These are phyloP conservation scores for Fonsecaea multimorphosa DNA, from an alignment of 2,329 filamentous ascomycete species.

Conservation along the genomic window DNA sequence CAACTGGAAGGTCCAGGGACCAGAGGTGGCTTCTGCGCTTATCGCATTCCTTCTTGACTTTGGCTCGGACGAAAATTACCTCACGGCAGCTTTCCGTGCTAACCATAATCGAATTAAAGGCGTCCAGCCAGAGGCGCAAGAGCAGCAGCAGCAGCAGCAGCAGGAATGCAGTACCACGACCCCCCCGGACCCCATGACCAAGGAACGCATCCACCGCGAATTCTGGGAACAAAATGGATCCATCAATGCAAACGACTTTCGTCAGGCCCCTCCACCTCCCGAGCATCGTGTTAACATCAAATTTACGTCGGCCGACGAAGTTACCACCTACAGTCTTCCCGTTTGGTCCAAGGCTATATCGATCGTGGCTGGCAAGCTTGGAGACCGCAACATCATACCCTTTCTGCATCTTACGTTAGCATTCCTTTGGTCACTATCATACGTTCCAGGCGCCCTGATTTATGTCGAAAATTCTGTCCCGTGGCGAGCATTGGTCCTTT, in stretches of 20 bases:
- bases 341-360: constrained; percentile 52
- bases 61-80: constrained; percentile 49
- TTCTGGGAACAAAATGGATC: constrained; percentile 34
- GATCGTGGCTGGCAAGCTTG: constrained; percentile 54
- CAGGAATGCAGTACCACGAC: background rate
- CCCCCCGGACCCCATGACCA: constrained; percentile 23
- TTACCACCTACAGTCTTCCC: constrained; percentile 47
- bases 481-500: constrained; percentile 58
- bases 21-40: constrained; percentile 62
- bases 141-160: background rate
- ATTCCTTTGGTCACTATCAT: constrained; percentile 56
- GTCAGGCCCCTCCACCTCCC: constrained; percentile 21
- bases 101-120: constrained; percentile 26
- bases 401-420: constrained; percentile 62
- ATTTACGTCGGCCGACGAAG: constrained; percentile 38
- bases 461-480: constrained; percentile 54
- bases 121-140: constrained; percentile 16
- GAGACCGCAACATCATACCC: constrained; percentile 60
- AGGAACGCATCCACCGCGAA: constrained; percentile 33
- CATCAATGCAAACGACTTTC: constrained; percentile 15
- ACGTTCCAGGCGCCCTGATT: constrained; percentile 47
- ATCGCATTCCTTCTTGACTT: constrained; percentile 63
- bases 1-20: constrained; percentile 60
- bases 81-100: constrained; percentile 43
- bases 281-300: constrained; percentile 34